Conservation (phyloP, 305 asterid genomes). For the Solanum hybrid region DNA sequence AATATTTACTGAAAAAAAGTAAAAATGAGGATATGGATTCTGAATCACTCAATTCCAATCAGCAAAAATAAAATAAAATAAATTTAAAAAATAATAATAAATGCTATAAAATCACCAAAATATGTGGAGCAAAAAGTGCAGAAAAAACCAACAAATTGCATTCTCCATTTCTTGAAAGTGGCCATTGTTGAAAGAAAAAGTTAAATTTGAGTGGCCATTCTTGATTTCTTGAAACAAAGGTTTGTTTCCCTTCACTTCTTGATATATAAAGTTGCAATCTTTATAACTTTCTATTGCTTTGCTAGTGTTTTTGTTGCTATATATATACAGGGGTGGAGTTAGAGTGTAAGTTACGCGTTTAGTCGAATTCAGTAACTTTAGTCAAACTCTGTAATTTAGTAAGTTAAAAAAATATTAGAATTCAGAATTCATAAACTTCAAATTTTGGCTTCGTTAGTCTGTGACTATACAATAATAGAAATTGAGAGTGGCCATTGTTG, state of each 20-base stretch:
- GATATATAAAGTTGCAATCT: not conserved
- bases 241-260: not conserved
- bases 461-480: not conserved
- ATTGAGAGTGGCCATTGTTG: not conserved
- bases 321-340: not conserved
- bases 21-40: not conserved
- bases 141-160: not conserved
- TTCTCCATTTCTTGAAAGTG: not conserved
- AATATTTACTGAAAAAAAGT: not conserved
- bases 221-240: not conserved
- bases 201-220: not conserved
- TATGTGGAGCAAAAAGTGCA: not conserved
- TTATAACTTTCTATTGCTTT: not conserved
- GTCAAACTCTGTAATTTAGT: not conserved
- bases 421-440: not conserved
- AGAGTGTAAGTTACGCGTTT: not conserved
- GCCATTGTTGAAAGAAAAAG: not conserved
- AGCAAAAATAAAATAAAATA: not conserved
- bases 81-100: not conserved
- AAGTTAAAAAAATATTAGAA: not conserved
- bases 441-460: not conserved
- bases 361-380: not conserved
- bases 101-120: not conserved
- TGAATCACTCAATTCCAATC: slow-evolving; percentile 11
- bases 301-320: not conserved